A percentile compares a stretch with the other conserved stretches of the same genome.
Evolutionary conservation across 345 rosid species (phyloP).

Genomic region (Lepidium sativum): DNA sequence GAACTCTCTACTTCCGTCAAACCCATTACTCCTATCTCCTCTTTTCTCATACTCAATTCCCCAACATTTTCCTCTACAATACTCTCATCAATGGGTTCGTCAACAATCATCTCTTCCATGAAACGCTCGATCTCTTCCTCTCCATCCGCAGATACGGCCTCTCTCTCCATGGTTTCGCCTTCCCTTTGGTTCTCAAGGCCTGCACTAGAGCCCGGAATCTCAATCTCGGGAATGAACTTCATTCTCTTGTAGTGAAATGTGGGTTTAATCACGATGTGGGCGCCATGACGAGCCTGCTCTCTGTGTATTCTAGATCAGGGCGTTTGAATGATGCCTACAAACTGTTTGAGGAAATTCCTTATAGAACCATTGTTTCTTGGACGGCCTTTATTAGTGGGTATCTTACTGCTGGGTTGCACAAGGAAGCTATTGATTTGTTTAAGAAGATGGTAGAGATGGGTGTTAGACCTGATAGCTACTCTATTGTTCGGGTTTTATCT

Average conservation of each 20-base stretch:
- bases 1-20: constrained; percentile 33
- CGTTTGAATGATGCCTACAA: constrained; percentile 33
- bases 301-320: constrained; percentile 40
- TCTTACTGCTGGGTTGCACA: constrained; percentile 32
- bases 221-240: constrained; percentile 40
- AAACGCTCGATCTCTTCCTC: constrained; percentile 26
- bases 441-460: constrained; percentile 43
- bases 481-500: constrained; percentile 38
- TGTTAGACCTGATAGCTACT: constrained; percentile 48
- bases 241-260: constrained; percentile 39
- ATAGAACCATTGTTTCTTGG: constrained; percentile 50
- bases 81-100: constrained; percentile 62
- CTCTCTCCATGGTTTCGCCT: constrained; percentile 36
- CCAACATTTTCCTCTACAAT: constrained; percentile 47
- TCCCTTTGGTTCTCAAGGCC: constrained; percentile 66
- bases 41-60: constrained; percentile 40
- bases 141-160: constrained; percentile 31
- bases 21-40: constrained; percentile 40
- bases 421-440: constrained; percentile 48
- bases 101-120: constrained; percentile 37
- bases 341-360: constrained; percentile 43
- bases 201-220: constrained; percentile 43
- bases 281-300: constrained; percentile 43
- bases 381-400: constrained; percentile 62
- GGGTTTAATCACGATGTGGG: constrained; percentile 39